A percentile compares a stretch with the other conserved stretches of the same genome.
phyloP scores from a whole-genome alignment of 768 basidiomycete genomes.

The Agaricus sinodeliciosus region DNA sequence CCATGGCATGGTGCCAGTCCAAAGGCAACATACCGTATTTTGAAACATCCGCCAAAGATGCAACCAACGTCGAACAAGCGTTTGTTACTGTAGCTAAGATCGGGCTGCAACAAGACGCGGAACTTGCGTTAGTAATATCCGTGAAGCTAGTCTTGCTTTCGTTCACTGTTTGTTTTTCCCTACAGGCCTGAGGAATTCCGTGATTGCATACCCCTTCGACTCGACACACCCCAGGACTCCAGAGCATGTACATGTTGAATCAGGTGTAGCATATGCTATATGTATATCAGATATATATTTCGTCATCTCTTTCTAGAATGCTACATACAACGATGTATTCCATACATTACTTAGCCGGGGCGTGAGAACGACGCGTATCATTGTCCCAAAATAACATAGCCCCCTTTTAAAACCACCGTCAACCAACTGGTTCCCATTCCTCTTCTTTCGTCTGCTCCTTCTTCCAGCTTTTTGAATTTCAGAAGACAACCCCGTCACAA shows the following conservation, averaged over 20 bases:
- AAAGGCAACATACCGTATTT: conserved; percentile 99
- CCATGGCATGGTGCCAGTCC: conserved; percentile 99
- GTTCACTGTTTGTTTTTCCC: not conserved
- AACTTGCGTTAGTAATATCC: conserved; percentile 23
- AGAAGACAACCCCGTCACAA: not conserved
- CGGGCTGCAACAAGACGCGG: conserved; percentile 93
- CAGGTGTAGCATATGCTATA: not conserved
- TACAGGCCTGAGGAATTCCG: conserved; percentile 7
- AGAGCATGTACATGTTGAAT: conserved; percentile 4
- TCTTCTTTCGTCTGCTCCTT: not conserved
- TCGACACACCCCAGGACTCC: conserved; percentile 3
- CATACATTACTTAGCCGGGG: not conserved
- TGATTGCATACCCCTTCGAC: conserved; percentile 8
- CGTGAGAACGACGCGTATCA: not conserved
- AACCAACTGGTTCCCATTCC: not conserved
- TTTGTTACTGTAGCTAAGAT: conserved; percentile 99
- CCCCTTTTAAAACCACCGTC: not conserved
- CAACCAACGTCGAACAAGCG: conserved; percentile 99
- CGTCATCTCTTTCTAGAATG: not conserved
- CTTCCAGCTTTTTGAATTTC: not conserved
- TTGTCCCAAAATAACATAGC: not conserved
- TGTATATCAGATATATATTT: not conserved
- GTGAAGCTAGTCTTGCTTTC: not conserved
- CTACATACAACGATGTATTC: no score
- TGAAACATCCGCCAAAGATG: conserved; percentile 99